Conservation (phyloP, 1,139 yeast species). For the Nakaseomyces nivariensis region DNA sequence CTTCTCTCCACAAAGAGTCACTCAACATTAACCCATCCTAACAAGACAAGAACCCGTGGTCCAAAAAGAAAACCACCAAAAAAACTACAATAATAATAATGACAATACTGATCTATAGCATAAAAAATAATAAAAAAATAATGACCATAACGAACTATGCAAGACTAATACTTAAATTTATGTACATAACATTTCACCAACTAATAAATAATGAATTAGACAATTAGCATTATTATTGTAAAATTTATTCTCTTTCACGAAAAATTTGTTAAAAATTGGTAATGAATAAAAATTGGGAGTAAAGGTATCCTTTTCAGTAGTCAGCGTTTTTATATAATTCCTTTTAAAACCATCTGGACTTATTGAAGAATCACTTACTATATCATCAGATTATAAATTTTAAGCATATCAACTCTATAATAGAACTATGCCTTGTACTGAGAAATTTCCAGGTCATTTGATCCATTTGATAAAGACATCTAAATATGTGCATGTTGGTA, state of each 20-base stretch:
- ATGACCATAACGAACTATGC: too few species aligned
- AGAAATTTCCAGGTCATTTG: conserved; percentile 49
- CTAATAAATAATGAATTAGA: too few species aligned
- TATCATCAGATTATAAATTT: too few species aligned
- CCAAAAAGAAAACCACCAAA: conserved; percentile 64
- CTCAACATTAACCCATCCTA: conserved; percentile 40
- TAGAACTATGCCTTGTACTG: conserved; percentile 18
- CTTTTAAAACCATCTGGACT: too few species aligned
- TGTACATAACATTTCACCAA: too few species aligned
- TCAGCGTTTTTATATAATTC: too few species aligned
- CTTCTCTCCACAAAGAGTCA: not conserved
- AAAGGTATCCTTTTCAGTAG: not conserved
- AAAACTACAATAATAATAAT: conserved; percentile 2
- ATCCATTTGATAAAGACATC: conserved; percentile 45
- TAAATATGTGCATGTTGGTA: conserved; percentile 71
- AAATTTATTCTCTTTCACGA: too few species aligned
- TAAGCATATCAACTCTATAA: not conserved
- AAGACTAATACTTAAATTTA: too few species aligned
- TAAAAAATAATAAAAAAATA: not conserved
- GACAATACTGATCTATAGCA: too few species aligned
- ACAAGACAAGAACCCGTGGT: conserved; percentile 58
- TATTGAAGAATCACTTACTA: too few species aligned
- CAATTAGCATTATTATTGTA: too few species aligned
- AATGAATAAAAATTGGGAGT: not conserved
- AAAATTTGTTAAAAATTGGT: too few species aligned